Percentiles rank a stretch among this genome's conserved stretches.
These are phyloP conservation scores for Geotrichum histeridarum DNA, from an alignment of 1,139 yeast species.

Conservation along the genomic window DNA sequence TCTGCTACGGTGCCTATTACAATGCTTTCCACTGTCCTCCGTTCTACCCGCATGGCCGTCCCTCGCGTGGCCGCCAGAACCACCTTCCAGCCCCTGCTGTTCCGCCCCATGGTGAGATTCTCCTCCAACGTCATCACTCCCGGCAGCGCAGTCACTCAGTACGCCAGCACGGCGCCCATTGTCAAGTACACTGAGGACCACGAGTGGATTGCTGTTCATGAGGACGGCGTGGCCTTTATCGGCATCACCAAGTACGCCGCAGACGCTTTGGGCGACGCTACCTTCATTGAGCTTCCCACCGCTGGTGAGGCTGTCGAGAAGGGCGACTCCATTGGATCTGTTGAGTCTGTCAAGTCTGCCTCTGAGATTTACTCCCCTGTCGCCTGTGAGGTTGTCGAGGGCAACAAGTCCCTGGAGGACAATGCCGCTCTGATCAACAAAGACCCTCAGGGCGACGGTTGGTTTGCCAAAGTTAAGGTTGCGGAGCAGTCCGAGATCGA, in stretches of 20 bases:
- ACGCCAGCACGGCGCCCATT: constrained; percentile 38
- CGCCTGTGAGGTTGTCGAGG: constrained; percentile 67
- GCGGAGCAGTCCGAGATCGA: constrained; percentile 41
- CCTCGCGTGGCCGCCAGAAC: constrained; percentile 7
- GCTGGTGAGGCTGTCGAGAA: constrained; percentile 58
- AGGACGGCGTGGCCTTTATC: constrained; percentile 72
- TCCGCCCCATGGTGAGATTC: constrained; percentile 13
- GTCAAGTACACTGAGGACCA: constrained; percentile 83
- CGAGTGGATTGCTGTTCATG: constrained; percentile 89
- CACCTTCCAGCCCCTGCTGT: background rate
- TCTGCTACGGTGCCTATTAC: background rate
- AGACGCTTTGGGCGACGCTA: constrained; percentile 97
- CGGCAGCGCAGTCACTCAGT: constrained; percentile 49
- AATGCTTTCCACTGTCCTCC: constrained; percentile 17
- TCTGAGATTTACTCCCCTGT: constrained; percentile 90
- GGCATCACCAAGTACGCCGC: constrained; percentile 96
- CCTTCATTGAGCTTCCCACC: constrained; percentile 86
- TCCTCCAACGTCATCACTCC: constrained; percentile 47
- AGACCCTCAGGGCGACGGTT: constrained; percentile 91
- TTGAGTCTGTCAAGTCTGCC: constrained; percentile 92
- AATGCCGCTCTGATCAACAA: constrained; percentile 74
- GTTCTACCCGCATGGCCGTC: constrained; percentile 14
- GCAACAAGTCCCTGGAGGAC: constrained; percentile 60
- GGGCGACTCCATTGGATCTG: constrained; percentile 87
- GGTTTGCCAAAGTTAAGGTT: constrained; percentile 78